Evolutionary conservation across 2,329 filamentous ascomycete species (phyloP), one percentile per base, ranked within the genome.

Genomic region (Nannizziopsis barbatae): DNA sequence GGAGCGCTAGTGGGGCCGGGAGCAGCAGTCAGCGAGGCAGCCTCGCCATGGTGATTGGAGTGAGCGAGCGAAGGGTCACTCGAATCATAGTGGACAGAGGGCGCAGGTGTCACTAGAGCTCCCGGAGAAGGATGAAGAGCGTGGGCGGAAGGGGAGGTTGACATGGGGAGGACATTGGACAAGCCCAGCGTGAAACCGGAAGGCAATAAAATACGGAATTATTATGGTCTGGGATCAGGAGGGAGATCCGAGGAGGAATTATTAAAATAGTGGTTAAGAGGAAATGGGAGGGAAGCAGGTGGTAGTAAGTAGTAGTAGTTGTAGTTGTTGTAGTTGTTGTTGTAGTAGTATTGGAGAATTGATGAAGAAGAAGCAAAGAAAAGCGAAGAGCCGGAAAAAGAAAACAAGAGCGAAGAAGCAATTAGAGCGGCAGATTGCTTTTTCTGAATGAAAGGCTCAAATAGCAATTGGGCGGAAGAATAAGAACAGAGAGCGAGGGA

Each of bases 161-260:
- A 73, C 71, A 73, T 73, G 70, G 64, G 64, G 65, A 67, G 64
- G 62, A 71, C 71, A 73, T 73, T 70, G 67, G 69, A 68, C 62
- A 65, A 58, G 58, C 52, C 41, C 15, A 14, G 18, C 40, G 33
- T 44, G 41, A 44, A 43, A 49, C 40, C 31, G 33, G 8, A 17
- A 27, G 22, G 22, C 22, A 27, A 27, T 15, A 31, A n/a, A 42
- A 48, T 42, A 20, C 30, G 30, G 37, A 27, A 27, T 27, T 27
- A 27, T 18, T 40, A 37, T 10, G 10, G 42, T 40, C 36, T 22
- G 36, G 35, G 36, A 40, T 40, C 14, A 14, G 36, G 17, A 31
- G 27, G 20, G 18, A 12, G 37, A n/a, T 10, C n/a, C 6, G 35
- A 17, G 32, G 35, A 47, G 36, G 18, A 22, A 47, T 33, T 22